phyloP scores from a whole-genome alignment of 2,329 filamentous ascomycete genomes.

The Sclerotiophoma versabilis region DNA sequence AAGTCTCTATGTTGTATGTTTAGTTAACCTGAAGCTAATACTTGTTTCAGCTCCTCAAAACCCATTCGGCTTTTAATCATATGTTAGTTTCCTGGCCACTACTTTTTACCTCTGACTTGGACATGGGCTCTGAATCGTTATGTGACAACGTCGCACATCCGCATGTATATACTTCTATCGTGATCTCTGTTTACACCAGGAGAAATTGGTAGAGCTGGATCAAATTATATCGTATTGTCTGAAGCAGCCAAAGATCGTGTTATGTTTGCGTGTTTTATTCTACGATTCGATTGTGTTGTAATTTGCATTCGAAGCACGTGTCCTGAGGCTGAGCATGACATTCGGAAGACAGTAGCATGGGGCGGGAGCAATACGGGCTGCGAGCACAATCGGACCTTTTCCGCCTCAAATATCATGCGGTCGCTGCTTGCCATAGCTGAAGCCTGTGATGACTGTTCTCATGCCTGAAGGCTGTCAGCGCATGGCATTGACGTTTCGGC shows the following conservation, averaged over 20 bases:
- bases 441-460: not conserved
- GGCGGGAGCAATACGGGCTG: slow-evolving; percentile 1
- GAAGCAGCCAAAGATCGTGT: not conserved
- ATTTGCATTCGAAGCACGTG: slow-evolving; percentile 1
- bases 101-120: not conserved
- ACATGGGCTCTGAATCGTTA: not conserved
- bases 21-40: slow-evolving; percentile 11
- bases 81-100: not conserved
- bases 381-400: slow-evolving; percentile 10
- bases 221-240: slow-evolving; percentile 6
- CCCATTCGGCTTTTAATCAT: slow-evolving; percentile 70
- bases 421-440: no score
- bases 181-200: slow-evolving; percentile 2
- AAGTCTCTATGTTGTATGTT: slow-evolving; percentile 61
- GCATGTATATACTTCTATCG: slow-evolving; percentile 26
- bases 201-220: not conserved
- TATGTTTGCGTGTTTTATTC: not conserved
- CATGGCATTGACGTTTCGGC: not conserved
- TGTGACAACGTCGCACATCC: slow-evolving; percentile 8
- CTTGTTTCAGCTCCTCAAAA: slow-evolving; percentile 68
- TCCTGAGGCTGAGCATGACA: not conserved
- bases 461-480: not conserved
- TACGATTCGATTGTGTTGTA: not conserved
- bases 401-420: not conserved
- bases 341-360: slow-evolving; percentile 3